Percentiles rank a stretch among this genome's conserved stretches.
phyloP scores from a whole-genome alignment of 805 yeast species.

The Wickerhamomyces ciferrii region DNA sequence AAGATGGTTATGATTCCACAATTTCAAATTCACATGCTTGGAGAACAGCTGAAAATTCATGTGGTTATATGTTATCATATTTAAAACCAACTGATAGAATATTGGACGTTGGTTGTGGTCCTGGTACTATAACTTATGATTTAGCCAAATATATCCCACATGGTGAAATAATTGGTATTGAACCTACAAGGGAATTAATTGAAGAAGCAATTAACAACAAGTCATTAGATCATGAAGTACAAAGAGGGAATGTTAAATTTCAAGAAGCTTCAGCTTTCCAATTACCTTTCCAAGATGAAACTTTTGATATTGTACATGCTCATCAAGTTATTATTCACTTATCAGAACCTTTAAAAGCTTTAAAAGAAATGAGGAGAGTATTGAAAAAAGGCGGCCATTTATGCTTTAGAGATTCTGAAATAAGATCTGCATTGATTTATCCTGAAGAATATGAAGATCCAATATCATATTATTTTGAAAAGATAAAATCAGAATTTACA shows the following conservation, averaged over 20 bases:
- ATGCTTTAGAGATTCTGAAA: slow-evolving; percentile 29
- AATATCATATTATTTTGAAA: neutral
- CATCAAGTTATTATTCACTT: slow-evolving; percentile 35
- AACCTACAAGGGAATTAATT: slow-evolving; percentile 25
- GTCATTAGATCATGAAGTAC: neutral
- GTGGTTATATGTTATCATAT: slow-evolving; percentile 22
- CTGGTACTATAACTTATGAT: slow-evolving; percentile 34
- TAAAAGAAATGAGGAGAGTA: slow-evolving; percentile 32
- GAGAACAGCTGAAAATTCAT: slow-evolving; percentile 28
- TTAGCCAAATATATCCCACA: slow-evolving; percentile 23
- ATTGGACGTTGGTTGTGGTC: slow-evolving; percentile 39
- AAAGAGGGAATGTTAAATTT: neutral
- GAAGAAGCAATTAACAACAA: slow-evolving; percentile 7
- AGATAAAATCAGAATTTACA: neutral
- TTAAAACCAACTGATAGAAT: slow-evolving; percentile 22
- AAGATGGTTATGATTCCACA: slow-evolving; percentile 18
- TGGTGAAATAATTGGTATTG: slow-evolving; percentile 28
- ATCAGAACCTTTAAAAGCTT: slow-evolving; percentile 26
- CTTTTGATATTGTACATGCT: slow-evolving; percentile 34
- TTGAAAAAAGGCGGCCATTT: slow-evolving; percentile 28
- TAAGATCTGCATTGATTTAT: slow-evolving; percentile 11
- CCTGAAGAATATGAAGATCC: slow-evolving; percentile 17
- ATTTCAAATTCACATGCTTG: slow-evolving; percentile 27
- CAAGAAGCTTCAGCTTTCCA: slow-evolving; percentile 25
- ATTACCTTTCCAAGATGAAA: slow-evolving; percentile 28